phyloP scores from a whole-genome alignment of 805 yeast species.

The Spathaspora boniae region DNA sequence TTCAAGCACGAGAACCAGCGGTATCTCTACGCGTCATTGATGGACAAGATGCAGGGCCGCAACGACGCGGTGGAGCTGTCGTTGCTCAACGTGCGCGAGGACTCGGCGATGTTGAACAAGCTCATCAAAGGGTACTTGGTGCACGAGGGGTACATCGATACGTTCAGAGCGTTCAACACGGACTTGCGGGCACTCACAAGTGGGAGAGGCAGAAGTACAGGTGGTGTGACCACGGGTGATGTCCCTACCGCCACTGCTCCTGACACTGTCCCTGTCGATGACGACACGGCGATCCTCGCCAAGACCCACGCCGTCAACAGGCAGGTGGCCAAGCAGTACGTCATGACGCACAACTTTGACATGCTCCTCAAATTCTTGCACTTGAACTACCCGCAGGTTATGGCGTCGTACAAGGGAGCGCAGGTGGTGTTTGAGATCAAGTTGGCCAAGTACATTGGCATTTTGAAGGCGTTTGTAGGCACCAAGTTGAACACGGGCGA shows the following conservation, averaged over 20 bases:
- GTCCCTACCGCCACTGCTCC: no score
- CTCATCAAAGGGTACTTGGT: conserved; percentile 37
- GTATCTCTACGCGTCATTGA: conserved; percentile 16
- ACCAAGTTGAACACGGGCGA: conserved; percentile 12
- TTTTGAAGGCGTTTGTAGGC: conserved; percentile 21
- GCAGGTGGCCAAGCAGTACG: conserved; percentile 19
- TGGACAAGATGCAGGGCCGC: conserved; percentile 16
- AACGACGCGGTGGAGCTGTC: conserved; percentile 16
- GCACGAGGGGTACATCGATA: conserved; percentile 36
- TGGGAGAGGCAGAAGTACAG: no score
- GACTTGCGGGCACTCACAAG: conserved; percentile 25
- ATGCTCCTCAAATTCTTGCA: conserved; percentile 17
- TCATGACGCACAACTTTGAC: conserved; percentile 23
- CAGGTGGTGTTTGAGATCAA: conserved; percentile 23
- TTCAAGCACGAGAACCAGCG: conserved; percentile 36
- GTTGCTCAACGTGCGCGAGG: conserved; percentile 23
- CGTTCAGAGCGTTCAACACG: conserved; percentile 29
- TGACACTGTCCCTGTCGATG: no score
- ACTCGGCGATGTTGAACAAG: conserved; percentile 24
- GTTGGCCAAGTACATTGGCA: conserved; percentile 19
- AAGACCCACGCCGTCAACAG: conserved; percentile 24
- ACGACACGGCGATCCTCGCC: conserved; percentile 9
- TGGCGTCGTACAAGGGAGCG: conserved; percentile 12
- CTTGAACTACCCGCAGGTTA: conserved; percentile 15
- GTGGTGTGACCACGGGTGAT: no score